phyloP scores from a whole-genome alignment of 75 land plant genomes.

The Picea sitchensis region DNA sequence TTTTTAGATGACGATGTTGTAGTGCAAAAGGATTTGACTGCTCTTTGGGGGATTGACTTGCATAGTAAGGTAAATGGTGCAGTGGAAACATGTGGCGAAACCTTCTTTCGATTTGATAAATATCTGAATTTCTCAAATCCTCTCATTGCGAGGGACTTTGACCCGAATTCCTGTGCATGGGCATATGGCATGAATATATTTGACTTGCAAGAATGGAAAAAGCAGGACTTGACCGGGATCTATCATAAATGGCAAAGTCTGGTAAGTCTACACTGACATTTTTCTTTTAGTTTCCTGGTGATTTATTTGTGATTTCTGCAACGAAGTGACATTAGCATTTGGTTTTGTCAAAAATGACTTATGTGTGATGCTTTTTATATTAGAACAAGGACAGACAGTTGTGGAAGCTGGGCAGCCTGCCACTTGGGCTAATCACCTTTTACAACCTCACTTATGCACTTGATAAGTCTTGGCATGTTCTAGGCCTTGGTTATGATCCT shows the following conservation, averaged over 20 bases:
- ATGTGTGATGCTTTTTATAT: slow-evolving; percentile 5
- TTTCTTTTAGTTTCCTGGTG: neutral
- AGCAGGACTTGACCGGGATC: slow-evolving; percentile 68
- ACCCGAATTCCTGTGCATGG: slow-evolving; percentile 74
- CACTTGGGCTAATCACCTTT: slow-evolving; percentile 55
- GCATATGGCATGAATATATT: slow-evolving; percentile 84
- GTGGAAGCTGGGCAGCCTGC: slow-evolving; percentile 60
- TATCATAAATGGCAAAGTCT: slow-evolving; percentile 93
- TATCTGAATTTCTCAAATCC: slow-evolving; percentile 77
- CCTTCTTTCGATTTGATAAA: slow-evolving; percentile 50
- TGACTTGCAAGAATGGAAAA: slow-evolving; percentile 64
- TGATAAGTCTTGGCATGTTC: slow-evolving; percentile 74
- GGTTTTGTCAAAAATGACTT: neutral
- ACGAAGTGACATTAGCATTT: neutral
- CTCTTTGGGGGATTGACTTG: slow-evolving; percentile 45
- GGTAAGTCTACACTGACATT: slow-evolving; percentile 34
- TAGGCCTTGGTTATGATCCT: slow-evolving; percentile 63
- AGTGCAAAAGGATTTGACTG: slow-evolving; percentile 56
- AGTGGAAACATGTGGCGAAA: slow-evolving; percentile 57
- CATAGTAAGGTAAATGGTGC: slow-evolving; percentile 66
- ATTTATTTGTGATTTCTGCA: slow-evolving; percentile 1
- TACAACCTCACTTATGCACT: slow-evolving; percentile 55
- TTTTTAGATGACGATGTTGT: slow-evolving; percentile 70
- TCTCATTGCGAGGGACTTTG: slow-evolving; percentile 53
- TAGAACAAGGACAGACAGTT: slow-evolving; percentile 50